A percentile compares a stretch with the other conserved stretches of the same genome.
These are phyloP conservation scores for Priceomyces medius DNA, from an alignment of 805 yeast genomes.

Conservation along the genomic window DNA sequence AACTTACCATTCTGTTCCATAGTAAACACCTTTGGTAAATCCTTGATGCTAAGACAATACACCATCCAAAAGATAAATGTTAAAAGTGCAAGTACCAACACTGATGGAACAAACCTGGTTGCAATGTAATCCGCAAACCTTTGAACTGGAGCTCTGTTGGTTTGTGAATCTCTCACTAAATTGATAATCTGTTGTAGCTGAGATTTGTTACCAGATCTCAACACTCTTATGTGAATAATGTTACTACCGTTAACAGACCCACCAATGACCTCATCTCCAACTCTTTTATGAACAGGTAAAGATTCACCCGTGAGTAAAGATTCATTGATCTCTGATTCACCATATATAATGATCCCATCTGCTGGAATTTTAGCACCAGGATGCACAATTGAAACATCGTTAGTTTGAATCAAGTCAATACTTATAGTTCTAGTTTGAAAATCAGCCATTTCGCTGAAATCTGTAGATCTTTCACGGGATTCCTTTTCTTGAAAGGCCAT, in stretches of 20 bases:
- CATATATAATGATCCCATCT: conserved; percentile 79
- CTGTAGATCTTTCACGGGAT: conserved; percentile 7
- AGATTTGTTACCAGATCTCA: conserved; percentile 76
- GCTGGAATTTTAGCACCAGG: conserved; percentile 92
- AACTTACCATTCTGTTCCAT: conserved; percentile 52
- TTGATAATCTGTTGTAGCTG: conserved; percentile 84
- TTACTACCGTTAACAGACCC: conserved; percentile 89
- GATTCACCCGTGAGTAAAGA: conserved; percentile 92
- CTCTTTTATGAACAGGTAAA: conserved; percentile 61
- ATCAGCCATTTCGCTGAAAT: conserved; percentile 12
- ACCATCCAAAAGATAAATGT: conserved; percentile 56
- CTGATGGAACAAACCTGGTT: conserved; percentile 77
- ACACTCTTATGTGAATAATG: conserved; percentile 64
- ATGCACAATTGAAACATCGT: conserved; percentile 72
- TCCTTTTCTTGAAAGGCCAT: conserved; percentile 11
- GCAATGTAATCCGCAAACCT: conserved; percentile 83
- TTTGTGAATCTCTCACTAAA: conserved; percentile 86
- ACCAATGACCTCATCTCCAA: conserved; percentile 71
- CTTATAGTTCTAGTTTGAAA: conserved; percentile 51
- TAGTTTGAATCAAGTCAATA: conserved; percentile 72
- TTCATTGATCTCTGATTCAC: conserved; percentile 84
- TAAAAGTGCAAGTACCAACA: conserved; percentile 56
- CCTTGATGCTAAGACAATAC: conserved; percentile 22
- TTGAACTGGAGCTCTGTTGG: conserved; percentile 87
- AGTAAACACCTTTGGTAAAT: conserved; percentile 49